Evolutionary conservation across 1,139 yeast species (phyloP), one percentile per base, ranked within the genome.

Genomic region (Arxiozyma bovina): DNA sequence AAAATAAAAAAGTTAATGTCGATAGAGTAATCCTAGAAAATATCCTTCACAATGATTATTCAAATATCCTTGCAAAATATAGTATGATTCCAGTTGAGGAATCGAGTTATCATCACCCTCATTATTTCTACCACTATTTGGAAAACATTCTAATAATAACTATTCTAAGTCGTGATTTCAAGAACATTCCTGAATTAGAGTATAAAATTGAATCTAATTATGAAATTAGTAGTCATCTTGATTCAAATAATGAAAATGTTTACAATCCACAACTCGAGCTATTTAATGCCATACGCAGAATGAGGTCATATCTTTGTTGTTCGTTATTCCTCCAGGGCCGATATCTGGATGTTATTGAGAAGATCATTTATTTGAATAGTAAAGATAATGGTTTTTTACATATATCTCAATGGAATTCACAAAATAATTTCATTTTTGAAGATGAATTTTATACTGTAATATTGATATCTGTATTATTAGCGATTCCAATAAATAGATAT

Each of bases 401-500:
- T 27, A 20, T 51, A 9, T 40, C 60, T 12, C 22, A 42, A 15
- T 44, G 50, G 8, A 45, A 56, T 4, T 41, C 30, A 20, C 42
- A 50, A 2, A 45, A 51, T 18, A 50, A 51, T 4, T 58, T 65
- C 42, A 50, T 65, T 7, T 51, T 60, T 1, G 54, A 54, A 23
- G 54, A 58, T 18, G 68, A 66, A 53, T 30, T 64, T 17, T n/a
- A 57, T 20, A 48, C 53, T 15, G 62, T 66, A 60, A 51, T 66
- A 3, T 56, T 61, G 11, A 55, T 67, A 22, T 61, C 69, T 1
- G 56, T 57, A 20, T 30, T 67, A 4, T 55, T 64, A 12, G 53
- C 67, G 7, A 57, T 66, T 2, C 70, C 71, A 1, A 50, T 68
- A 38, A 64, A 67, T 42, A 59, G 61, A 45, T 61, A 61, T 52